Percentiles rank a stretch among this genome's conserved stretches.
phyloP scores from a whole-genome alignment of 2,329 filamentous ascomycete genomes.

The Fusarium nodosum region DNA sequence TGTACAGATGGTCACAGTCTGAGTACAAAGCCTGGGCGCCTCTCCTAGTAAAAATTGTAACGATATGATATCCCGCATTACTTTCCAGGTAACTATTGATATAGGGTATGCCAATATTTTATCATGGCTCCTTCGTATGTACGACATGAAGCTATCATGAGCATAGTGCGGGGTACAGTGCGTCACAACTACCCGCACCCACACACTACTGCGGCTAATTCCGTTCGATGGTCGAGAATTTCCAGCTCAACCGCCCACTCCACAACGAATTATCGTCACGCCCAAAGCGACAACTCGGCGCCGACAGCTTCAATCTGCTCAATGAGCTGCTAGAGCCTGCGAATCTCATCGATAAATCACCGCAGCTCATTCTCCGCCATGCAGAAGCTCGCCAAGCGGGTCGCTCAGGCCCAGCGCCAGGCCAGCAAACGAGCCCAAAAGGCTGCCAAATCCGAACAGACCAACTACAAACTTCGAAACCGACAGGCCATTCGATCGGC shows the following conservation, averaged over 20 bases:
- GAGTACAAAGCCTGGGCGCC: background rate
- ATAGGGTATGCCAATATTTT: background rate
- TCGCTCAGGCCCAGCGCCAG: slow-evolving; percentile 75
- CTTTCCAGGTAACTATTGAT: background rate
- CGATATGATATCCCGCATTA: too few species aligned
- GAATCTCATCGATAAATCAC: slow-evolving; percentile 23
- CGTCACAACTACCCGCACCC: background rate
- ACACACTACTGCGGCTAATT: slow-evolving; percentile 32
- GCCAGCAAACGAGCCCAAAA: slow-evolving; percentile 64
- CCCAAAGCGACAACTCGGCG: slow-evolving; percentile 44
- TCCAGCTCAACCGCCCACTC: slow-evolving; percentile 45
- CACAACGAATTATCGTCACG: slow-evolving; percentile 47
- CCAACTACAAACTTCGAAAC: slow-evolving; percentile 50
- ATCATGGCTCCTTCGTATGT: background rate
- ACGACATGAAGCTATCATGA: slow-evolving; percentile 33
- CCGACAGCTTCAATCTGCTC: slow-evolving; percentile 42
- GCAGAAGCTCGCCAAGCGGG: slow-evolving; percentile 79
- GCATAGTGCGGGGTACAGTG: slow-evolving; percentile 37
- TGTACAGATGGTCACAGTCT: background rate
- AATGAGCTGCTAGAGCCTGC: slow-evolving; percentile 48
- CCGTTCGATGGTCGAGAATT: slow-evolving; percentile 48
- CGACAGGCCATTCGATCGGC: slow-evolving; percentile 52
- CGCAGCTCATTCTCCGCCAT: slow-evolving; percentile 59
- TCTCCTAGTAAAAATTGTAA: accelerated
- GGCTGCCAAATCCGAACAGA: slow-evolving; percentile 51